Evolutionary conservation across 2,329 filamentous ascomycete genomes (phyloP), one percentile per base, ranked within the genome.

Genomic region (Aspergillus piperis): DNA sequence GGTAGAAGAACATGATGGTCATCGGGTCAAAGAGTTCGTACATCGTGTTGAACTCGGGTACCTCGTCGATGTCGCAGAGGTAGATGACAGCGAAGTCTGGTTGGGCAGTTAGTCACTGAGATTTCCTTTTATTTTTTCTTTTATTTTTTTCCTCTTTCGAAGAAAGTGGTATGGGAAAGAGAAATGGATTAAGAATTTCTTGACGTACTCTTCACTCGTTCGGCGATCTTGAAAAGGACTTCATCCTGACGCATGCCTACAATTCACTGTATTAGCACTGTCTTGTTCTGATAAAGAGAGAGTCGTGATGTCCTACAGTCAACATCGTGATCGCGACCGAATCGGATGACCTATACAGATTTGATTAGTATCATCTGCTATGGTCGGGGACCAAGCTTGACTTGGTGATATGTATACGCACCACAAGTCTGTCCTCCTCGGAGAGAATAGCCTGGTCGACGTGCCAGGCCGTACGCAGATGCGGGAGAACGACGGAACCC

Each of bases 31-130:
- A 93, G 5, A 93, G 83, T 74, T 92, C 84, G 82, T 97, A 97
- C 94, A 98, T 98, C 71, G 90, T 87, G 75, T 95, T 97, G 82
- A 96, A 97, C 76, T 96, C 92, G 59, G 91, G 90, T 5, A 96
- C 90, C 75, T 92, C 85, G 73, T 96, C 91, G 70, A 96, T 88
- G 75, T 98, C 93, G 83, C 93, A 97, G 56, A 96, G 85, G 79
- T 98, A 98, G 75, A 98, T 89, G 5, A 78, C 77, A n/a, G 77
- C 77, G 57, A 79, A 79, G 57, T 77, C 73, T 75, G 44, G 32
- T 36, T 15, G n/a, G 13, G 21, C 25, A 5, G 15, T 41, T 25
- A 39, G 48, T 47, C 13, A 36, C 32, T 36, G 11, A 5, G 11
- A 6, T 13, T 32, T 23, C 6, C 23, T 23, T 7, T 23, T 23